A percentile compares a stretch with the other conserved stretches of the same genome.
Conservation (phyloP, 768 basidiomycete species). For the Mycena leptocephala region DNA sequence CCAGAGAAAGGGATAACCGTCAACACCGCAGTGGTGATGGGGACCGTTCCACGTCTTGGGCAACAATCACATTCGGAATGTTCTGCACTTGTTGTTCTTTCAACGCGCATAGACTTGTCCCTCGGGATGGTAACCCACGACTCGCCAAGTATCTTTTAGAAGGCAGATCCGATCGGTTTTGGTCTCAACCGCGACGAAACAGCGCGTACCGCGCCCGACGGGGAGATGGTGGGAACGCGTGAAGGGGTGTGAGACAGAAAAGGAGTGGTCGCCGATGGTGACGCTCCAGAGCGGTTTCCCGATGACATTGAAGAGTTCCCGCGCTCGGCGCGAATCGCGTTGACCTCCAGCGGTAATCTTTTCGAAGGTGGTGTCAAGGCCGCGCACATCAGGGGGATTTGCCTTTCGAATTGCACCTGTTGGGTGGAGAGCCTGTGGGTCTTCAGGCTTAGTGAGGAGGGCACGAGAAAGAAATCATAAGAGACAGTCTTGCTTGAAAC, state of each 20-base stretch:
- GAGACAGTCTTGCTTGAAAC: too few species aligned
- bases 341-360: neutral
- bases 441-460: too few species aligned
- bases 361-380: constrained; percentile 28
- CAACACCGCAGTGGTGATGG: constrained; percentile 14
- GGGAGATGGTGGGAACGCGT: constrained; percentile 28
- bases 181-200: constrained; percentile 29
- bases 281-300: constrained; percentile 25
- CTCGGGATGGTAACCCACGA: constrained; percentile 28
- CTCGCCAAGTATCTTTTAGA: constrained; percentile 35
- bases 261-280: constrained; percentile 4
- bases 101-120: constrained; percentile 28
- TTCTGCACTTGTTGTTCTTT: neutral
- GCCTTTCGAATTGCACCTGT: too few species aligned
- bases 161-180: constrained; percentile 12
- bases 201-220: constrained; percentile 35
- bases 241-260: constrained; percentile 24
- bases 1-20: neutral
- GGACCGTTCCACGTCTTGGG: constrained; percentile 8
- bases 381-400: constrained; percentile 24
- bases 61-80: constrained; percentile 4
- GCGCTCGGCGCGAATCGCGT: neutral
- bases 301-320: neutral
- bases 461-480: too few species aligned
- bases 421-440: too few species aligned